Percentiles rank a stretch among this genome's conserved stretches.
phyloP scores from a whole-genome alignment of 2,329 filamentous ascomycete genomes.

The Akanthomyces lecanii region DNA sequence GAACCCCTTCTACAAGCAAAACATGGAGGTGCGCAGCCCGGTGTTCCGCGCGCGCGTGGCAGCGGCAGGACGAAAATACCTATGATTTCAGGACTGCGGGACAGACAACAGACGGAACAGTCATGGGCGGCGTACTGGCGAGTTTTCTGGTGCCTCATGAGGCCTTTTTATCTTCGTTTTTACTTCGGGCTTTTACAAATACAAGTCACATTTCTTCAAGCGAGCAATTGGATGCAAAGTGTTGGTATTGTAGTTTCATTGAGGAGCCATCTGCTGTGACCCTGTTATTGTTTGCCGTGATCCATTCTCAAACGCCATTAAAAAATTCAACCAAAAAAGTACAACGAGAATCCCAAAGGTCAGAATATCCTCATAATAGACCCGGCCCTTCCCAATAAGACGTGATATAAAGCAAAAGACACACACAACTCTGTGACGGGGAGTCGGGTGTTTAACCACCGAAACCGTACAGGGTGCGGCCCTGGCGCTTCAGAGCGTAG shows the following conservation, averaged over 20 bases:
- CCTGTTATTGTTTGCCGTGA: background rate
- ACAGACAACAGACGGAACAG: background rate
- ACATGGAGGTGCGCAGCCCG: slow-evolving; percentile 80
- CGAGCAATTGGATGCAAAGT: background rate
- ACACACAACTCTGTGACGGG: slow-evolving; percentile 72
- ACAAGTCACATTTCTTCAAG: background rate
- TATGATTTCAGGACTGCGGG: slow-evolving; percentile 44
- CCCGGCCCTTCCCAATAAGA: slow-evolving; percentile 15
- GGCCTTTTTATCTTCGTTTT: background rate
- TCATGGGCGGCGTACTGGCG: slow-evolving; percentile 1
- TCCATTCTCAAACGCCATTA: slow-evolving; percentile 12
- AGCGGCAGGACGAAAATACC: slow-evolving; percentile 87
- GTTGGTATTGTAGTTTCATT: slow-evolving; percentile 15
- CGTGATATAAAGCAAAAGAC: slow-evolving; percentile 19
- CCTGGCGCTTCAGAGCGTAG: slow-evolving; percentile 57
- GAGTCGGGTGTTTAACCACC: slow-evolving; percentile 92
- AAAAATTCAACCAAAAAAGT: slow-evolving; percentile 5
- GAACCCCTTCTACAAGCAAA: slow-evolving; percentile 89
- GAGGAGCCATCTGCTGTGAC: slow-evolving; percentile 33
- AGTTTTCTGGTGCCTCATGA: background rate
- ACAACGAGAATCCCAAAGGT: slow-evolving; percentile 5
- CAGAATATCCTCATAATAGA: slow-evolving; percentile 4
- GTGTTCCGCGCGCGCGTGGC: slow-evolving; percentile 79
- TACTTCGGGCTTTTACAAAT: background rate
- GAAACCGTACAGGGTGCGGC: slow-evolving; percentile 72